Percentiles rank a stretch among this genome's conserved stretches.
Conservation (phyloP, 768 basidiomycete species). For the Pleurotus djamor region DNA sequence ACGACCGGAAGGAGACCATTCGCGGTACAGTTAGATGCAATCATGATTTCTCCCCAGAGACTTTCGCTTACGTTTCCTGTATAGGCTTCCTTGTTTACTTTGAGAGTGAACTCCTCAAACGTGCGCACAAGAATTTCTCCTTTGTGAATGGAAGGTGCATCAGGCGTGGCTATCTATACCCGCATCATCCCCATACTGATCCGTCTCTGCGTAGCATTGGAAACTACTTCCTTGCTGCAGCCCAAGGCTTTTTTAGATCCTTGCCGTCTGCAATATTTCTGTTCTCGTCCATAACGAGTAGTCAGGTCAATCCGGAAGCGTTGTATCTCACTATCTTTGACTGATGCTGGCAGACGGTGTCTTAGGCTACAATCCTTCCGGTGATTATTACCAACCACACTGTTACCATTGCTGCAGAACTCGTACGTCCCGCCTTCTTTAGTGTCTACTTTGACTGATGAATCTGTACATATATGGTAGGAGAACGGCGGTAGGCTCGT, state of each 20-base stretch:
- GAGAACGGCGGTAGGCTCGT: conserved; percentile 76
- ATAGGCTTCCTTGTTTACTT: conserved; percentile 91
- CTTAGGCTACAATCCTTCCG: conserved; percentile 77
- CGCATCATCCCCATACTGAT: background rate
- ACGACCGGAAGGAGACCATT: conserved; percentile 89
- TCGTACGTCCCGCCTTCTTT: conserved; percentile 40
- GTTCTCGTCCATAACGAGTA: conserved; percentile 88
- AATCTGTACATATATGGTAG: conserved; percentile 29
- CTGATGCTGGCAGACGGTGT: conserved; percentile 17
- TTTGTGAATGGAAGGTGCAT: conserved; percentile 84
- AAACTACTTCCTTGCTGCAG: conserved; percentile 89
- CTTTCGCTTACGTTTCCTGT: conserved; percentile 1
- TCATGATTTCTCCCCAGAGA: too few relatives aligned
- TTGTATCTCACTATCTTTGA: conserved; percentile 12
- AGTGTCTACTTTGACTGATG: background rate
- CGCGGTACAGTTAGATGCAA: conserved; percentile 53
- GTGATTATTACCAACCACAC: conserved; percentile 93
- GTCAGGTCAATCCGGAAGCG: conserved; percentile 41
- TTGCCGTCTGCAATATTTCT: conserved; percentile 93
- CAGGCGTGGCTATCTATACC: background rate
- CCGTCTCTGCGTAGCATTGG: conserved; percentile 54
- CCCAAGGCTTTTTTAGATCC: conserved; percentile 88
- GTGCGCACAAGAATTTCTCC: conserved; percentile 93
- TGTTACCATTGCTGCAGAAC: conserved; percentile 91
- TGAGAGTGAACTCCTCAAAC: conserved; percentile 80